A percentile compares a stretch with the other conserved stretches of the same genome.
These are phyloP conservation scores for Arxiozyma heterogenica DNA, from an alignment of 1,139 yeast species.

Conservation along the genomic window DNA sequence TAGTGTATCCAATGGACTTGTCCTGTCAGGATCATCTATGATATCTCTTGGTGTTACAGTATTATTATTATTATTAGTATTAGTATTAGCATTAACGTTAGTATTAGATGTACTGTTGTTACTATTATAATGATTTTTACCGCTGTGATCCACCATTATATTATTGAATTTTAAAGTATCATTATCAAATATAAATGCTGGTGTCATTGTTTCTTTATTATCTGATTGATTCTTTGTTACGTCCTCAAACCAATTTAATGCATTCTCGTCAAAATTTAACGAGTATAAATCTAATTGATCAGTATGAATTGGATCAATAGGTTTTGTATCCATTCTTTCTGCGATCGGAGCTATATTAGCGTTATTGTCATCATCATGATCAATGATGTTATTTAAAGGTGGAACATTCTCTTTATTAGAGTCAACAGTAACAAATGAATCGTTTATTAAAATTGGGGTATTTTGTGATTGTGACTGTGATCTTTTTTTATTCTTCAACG, in stretches of 20 bases:
- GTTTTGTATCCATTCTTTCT: conserved; percentile 6
- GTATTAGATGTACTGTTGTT: neutral
- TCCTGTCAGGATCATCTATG: conserved; percentile 22
- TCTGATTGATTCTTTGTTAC: conserved; percentile 11
- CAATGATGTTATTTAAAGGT: conserved; percentile 13
- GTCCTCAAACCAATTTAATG: conserved; percentile 22
- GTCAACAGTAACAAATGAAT: conserved; percentile 3
- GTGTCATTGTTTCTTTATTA: neutral
- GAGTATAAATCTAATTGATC: conserved; percentile 14
- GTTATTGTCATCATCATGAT: neutral
- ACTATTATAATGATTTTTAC: conserved; percentile 5
- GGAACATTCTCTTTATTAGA: conserved; percentile 27
- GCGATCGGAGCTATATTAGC: neutral
- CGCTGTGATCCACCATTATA: neutral
- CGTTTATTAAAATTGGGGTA: neutral
- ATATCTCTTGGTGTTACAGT: conserved; percentile 7
- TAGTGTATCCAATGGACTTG: conserved; percentile 28
- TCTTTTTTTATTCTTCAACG: neutral
- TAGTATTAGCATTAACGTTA: neutral
- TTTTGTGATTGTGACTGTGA: neutral
- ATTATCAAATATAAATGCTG: conserved; percentile 1
- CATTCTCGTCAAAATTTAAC: conserved; percentile 16
- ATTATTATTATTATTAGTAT: conserved; percentile 3
- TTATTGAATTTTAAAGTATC: neutral
- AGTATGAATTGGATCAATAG: conserved; percentile 13